Base-by-base conservation (phyloP, 768 basidiomycete species). In the Pleurotus tuoliensis region DNA sequence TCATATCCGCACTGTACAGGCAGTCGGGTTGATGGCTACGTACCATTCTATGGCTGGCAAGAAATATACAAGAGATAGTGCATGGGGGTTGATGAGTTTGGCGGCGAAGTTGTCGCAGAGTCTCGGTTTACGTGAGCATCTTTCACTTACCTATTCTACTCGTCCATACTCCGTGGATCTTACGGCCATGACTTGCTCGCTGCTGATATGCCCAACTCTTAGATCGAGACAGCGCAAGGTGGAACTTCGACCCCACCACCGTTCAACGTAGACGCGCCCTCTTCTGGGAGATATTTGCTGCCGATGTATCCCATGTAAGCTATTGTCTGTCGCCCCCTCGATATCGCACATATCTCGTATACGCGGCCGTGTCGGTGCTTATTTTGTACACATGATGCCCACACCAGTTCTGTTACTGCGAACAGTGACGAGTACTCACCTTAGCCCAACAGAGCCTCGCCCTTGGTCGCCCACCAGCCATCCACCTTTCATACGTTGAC, bases 81-180 rank as follows among this genome's bases (percentile, higher is more conserved):
- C 72, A 71, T 81, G 81, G 81, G 77, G 75, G 55, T 64, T 81
- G 3, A 79, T 80, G 73, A 78, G 81, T 57, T 68, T 82, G 24
- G 78, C 83, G 5, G 73, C 79, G n/a, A 86, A 87, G 66, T 60
- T 84, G 34, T 80, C 81, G 8, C 84, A 86, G 67, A 82, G 80
- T 65, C 75, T 76, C 58, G 43, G 72, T 66, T 8, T 56, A 22
- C 30, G 77, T 80, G 58, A 62, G 77, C 72, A 57, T 37, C 6
- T 24, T 47, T 25, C 18, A n/a, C 34, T 30, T n/a, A 13, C 30
- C 4, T 18, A 48, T 37, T 11, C 24, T 57, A 15, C 5, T 54
- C 20, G 5, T 5, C 37, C 25, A n/a, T 20, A 16, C 18, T 37
- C 20, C 20, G 20, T 20, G 20, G 20, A 20, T 20, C 20, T 20